phyloP scores from a whole-genome alignment of 2,329 filamentous ascomycete species.

The Rosellinia necatrix region DNA sequence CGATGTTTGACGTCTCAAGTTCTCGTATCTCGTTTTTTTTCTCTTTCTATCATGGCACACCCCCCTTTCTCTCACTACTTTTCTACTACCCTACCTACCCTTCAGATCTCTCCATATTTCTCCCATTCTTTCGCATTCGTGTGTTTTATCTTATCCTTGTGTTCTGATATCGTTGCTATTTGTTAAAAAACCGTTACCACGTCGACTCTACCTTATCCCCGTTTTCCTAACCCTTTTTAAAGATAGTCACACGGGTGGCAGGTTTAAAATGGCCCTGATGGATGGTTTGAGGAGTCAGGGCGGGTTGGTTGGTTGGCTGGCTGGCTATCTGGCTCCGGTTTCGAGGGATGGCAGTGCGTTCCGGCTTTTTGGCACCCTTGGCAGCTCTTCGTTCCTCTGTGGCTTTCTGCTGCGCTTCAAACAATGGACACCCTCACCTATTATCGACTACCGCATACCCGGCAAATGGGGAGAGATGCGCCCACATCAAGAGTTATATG shows the following conservation, averaged over 20 bases:
- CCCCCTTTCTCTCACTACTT: constrained; percentile 17
- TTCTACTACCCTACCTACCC: constrained; percentile 23
- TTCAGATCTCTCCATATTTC: constrained; percentile 28
- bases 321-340: constrained; percentile 30
- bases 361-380: constrained; percentile 27
- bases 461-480: not conserved
- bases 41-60: constrained; percentile 20
- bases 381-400: constrained; percentile 18
- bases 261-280: constrained; percentile 25
- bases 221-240: constrained; percentile 19
- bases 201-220: constrained; percentile 10
- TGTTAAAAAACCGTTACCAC: constrained; percentile 17
- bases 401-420: constrained; percentile 2
- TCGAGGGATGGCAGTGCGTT: constrained; percentile 31
- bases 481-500: constrained; percentile 1
- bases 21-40: constrained; percentile 36
- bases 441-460: not conserved
- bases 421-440: constrained; percentile 3
- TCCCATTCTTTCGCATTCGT: constrained; percentile 23
- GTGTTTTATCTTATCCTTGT: constrained; percentile 23
- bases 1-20: constrained; percentile 33
- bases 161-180: constrained; percentile 17
- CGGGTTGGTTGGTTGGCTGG: constrained; percentile 30
- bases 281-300: constrained; percentile 31
- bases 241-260: constrained; percentile 29